A percentile compares a stretch with the other conserved stretches of the same genome.
Conservation (phyloP, 257 asterid genomes). For the Misopates orontium region DNA sequence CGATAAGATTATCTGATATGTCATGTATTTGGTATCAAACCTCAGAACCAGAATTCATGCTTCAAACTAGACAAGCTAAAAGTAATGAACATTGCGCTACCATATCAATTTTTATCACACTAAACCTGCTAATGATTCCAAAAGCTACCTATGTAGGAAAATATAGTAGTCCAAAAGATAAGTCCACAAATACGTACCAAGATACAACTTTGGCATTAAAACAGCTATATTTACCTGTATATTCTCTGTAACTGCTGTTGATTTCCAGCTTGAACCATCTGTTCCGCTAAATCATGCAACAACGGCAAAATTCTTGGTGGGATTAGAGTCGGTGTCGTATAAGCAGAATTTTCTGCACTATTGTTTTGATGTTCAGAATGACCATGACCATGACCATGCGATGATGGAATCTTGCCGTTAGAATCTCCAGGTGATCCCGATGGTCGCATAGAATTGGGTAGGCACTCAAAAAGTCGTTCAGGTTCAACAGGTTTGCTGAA, state of each 20-base stretch:
- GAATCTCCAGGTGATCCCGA: slow-evolving; percentile 87
- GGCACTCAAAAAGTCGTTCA: slow-evolving; percentile 98
- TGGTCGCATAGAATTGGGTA: slow-evolving; percentile 96
- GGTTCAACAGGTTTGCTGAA: slow-evolving; percentile 98
- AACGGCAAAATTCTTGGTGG: slow-evolving; percentile 92
- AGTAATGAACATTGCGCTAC: neutral
- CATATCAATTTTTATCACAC: slow-evolving; percentile 11
- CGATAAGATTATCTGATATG: too few relatives aligned
- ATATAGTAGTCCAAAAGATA: slow-evolving; percentile 12
- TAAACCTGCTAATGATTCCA: slow-evolving; percentile 12
- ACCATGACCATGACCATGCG: slow-evolving; percentile 48
- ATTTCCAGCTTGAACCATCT: slow-evolving; percentile 95
- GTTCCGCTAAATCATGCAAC: slow-evolving; percentile 90
- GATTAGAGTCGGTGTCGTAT: slow-evolving; percentile 86
- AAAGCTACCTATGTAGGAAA: slow-evolving; percentile 7
- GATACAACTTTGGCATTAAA: too few relatives aligned
- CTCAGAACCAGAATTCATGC: neutral
- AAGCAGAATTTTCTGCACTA: slow-evolving; percentile 60
- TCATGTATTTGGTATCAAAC: neutral
- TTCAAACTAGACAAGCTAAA: neutral
- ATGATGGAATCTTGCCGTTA: slow-evolving; percentile 62
- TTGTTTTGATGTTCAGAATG: slow-evolving; percentile 55
- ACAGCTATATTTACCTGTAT: slow-evolving; percentile 58
- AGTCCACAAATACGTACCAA: neutral
- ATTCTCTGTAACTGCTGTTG: slow-evolving; percentile 78